Base-by-base conservation (phyloP, 192 early-diverging fungal genomes). In the Backusella mclennaniae region DNA sequence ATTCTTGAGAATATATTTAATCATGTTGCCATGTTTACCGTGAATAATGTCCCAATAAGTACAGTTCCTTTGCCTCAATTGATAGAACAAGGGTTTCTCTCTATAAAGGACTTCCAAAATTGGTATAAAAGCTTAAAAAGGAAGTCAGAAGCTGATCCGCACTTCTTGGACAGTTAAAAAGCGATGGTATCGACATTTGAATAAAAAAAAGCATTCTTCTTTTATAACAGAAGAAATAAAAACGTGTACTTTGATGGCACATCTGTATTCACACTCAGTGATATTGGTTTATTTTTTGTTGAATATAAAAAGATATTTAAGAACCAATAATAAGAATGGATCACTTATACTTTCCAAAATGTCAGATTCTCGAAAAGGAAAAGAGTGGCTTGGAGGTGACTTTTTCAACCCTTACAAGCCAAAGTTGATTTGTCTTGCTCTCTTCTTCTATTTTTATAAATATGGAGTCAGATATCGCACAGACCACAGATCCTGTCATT, bases 61-160 rank as follows among this genome's bases (percentile, higher is more conserved):
- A 86, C 82, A 1, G 79, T 74, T 21, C 85, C 85, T 0, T 66
- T 95, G 35, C 90, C 88, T 41, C 79, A 86, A 19, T 78, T 89
- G 72, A 33, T 77, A 5, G 80, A 83, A 4, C 75, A 77, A 41
- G 80, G 80, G 15, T 85, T 79, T 76, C 38, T 94, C 71, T 90
- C 90, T 0, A 82, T 92, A 59, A 92, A 89, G 81, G 90, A 83
- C 11, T 92, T 96, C 67, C 90, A 92, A 42, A 90, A 91, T 35
- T 96, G 96, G 96, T 96, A 92, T 83, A 84, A 90, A 71, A 87
- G 83, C 26, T 87, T 94, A 29, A 82, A 90, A 53, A 84, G 92
- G 72, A 96, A 95, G 77, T 73, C 93, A 36, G 91, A 92, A 76
- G 82, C 85, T 17, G 91, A 96, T 79, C 93, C 94, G 21, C 80